Base-by-base conservation (phyloP, 1,284 basidiomycete species). In the Trichosporon sp. region DNA sequence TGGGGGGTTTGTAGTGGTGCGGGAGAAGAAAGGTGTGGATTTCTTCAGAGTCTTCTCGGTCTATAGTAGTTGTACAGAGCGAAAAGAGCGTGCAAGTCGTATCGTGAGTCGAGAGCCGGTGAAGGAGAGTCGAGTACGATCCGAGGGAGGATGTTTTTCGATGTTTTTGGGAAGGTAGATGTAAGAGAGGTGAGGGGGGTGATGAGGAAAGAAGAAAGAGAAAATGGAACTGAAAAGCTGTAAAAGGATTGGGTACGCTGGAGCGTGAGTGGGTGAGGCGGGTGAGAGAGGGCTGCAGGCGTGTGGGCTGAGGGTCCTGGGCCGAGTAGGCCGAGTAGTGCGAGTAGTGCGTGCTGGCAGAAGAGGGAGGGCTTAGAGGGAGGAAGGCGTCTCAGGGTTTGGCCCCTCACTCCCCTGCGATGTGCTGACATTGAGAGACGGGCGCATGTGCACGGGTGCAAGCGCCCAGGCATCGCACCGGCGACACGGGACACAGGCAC, bases 31-130 rank as follows among this genome's bases (percentile, higher is more conserved):
- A 19, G 26, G 26, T 14, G 26, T 46, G 38, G 32, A 14, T 26
- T 66, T 46, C 19, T 65, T 46, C 61, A 38, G 21, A 63, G 63
- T 74, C 73, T 74, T 74, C 64, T 66, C 73, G 73, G 66, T 71
- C 73, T 74, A 71, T 71, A 31, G 19, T 51, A 37, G 26, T 68
- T 63, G 71, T 74, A 74, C 73, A 74, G 73, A 71, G 63, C 73
- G 70, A 74, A 74, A 74, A 74, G 73, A 74, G 69, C 64, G 73
- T 74, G 70, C 66, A 56, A 26, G 48, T 65, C 65, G 68, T 70
- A 43, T 68, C 59, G 19, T 69, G 35, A 48, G 64, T 54, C 26
- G 61, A 65, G 63, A 43, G 46, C 40, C 14, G 46, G 38, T 54
- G 65, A 54, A 56, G 51, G 51, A 67, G 66, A 67, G 48, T 61